Conservation (phyloP, 164 flowering plant genomes). For the Aristolochia californica region DNA sequence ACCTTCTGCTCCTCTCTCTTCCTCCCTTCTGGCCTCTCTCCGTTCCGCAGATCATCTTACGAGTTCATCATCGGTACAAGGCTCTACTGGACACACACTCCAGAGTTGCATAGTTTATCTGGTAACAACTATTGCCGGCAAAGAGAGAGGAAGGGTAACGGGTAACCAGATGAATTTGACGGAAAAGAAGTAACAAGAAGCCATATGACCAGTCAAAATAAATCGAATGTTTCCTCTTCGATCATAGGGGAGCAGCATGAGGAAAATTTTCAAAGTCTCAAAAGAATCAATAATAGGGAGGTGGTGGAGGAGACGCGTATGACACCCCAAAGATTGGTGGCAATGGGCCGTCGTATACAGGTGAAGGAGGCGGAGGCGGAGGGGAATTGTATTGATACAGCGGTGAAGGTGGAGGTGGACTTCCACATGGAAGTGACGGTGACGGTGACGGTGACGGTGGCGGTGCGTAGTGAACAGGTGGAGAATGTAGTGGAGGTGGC, state of each 20-base stretch:
- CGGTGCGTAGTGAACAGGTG: slow-evolving; percentile 10
- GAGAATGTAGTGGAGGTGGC: slow-evolving; percentile 21
- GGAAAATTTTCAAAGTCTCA: slow-evolving; percentile 24
- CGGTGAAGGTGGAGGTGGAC: slow-evolving; percentile 13
- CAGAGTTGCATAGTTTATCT: neutral
- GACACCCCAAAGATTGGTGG: slow-evolving; percentile 54
- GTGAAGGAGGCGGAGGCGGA: slow-evolving; percentile 32
- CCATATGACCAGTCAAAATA: slow-evolving; percentile 7
- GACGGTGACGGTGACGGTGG: slow-evolving; percentile 11
- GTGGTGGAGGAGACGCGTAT: slow-evolving; percentile 68
- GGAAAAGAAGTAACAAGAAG: slow-evolving; percentile 14
- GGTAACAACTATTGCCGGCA: slow-evolving; percentile 23
- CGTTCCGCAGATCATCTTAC: no score
- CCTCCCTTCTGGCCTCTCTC: neutral
- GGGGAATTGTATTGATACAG: slow-evolving; percentile 16
- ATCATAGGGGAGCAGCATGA: slow-evolving; percentile 22
- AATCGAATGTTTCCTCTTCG: slow-evolving; percentile 5
- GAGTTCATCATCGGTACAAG: slow-evolving; percentile 1
- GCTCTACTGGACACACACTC: neutral
- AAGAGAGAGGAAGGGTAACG: neutral
- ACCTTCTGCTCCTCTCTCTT: slow-evolving; percentile 25
- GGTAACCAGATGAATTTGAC: slow-evolving; percentile 8
- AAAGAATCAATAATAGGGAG: slow-evolving; percentile 77
- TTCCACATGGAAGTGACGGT: neutral
- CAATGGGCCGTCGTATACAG: slow-evolving; percentile 60